A percentile compares a stretch with the other conserved stretches of the same genome.
phyloP scores from a whole-genome alignment of 768 basidiomycete species.

The Suillus hirtellus region DNA sequence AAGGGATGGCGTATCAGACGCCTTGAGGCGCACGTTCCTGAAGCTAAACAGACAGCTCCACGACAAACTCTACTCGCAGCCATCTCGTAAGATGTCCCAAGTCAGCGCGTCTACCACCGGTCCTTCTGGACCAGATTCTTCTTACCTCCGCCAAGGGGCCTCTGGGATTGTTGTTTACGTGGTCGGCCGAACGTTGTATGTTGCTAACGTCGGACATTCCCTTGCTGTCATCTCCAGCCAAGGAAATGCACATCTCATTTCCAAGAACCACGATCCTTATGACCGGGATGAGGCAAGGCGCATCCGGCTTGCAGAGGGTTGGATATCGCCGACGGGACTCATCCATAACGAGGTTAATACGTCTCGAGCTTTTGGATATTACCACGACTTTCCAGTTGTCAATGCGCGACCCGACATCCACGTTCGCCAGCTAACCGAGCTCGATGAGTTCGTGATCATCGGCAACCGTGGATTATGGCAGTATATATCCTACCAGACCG shows the following conservation, averaged over 20 bases:
- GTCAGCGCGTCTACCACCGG: slow-evolving; percentile 48
- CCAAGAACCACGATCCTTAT: slow-evolving; percentile 86
- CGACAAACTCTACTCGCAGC: slow-evolving; percentile 54
- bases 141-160: slow-evolving; percentile 69
- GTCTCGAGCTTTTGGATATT: slow-evolving; percentile 94
- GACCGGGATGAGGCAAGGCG: slow-evolving; percentile 80
- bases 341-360: slow-evolving; percentile 92
- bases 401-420: slow-evolving; percentile 85
- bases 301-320: slow-evolving; percentile 92
- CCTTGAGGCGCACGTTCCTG: slow-evolving; percentile 85
- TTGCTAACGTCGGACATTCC: slow-evolving; percentile 88
- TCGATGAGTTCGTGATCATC: slow-evolving; percentile 96
- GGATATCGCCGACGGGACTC: slow-evolving; percentile 87
- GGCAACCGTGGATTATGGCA: slow-evolving; percentile 95
- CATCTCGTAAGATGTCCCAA: slow-evolving; percentile 71
- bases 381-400: slow-evolving; percentile 83
- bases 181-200: slow-evolving; percentile 73
- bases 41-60: slow-evolving; percentile 81
- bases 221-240: slow-evolving; percentile 83
- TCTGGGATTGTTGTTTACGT: slow-evolving; percentile 89
- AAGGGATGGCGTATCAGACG: slow-evolving; percentile 65
- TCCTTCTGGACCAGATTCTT: slow-evolving; percentile 40
- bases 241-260: slow-evolving; percentile 72
- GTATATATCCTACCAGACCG: slow-evolving; percentile 90
- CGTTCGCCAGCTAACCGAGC: slow-evolving; percentile 66